A percentile compares a stretch with the other conserved stretches of the same genome.
Conservation (phyloP, 768 basidiomycete genomes). For the Podaxis mareebaensis region DNA sequence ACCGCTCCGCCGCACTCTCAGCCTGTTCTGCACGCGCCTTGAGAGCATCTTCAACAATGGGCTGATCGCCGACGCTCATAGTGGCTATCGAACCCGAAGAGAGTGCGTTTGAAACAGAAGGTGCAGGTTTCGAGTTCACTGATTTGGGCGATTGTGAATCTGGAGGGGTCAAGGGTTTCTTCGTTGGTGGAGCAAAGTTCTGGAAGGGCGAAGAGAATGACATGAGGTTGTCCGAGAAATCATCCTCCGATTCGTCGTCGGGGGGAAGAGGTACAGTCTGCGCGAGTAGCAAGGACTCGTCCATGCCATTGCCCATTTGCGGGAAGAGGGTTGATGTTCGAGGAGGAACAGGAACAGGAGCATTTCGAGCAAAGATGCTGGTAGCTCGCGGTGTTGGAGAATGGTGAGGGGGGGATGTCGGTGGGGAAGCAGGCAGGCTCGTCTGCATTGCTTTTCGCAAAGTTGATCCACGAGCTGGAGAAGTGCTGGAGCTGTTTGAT, state of each 20-base stretch:
- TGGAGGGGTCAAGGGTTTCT: constrained; percentile 35
- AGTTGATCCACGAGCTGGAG: constrained; percentile 28
- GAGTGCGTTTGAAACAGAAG: constrained; percentile 56
- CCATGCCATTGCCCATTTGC: constrained; percentile 37
- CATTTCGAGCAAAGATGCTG: constrained; percentile 24
- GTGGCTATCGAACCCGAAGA: constrained; percentile 54
- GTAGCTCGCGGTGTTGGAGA: constrained; percentile 31
- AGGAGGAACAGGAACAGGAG: constrained; percentile 34
- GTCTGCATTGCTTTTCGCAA: constrained; percentile 42
- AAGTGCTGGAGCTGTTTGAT: constrained; percentile 48
- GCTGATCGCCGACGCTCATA: constrained; percentile 34
- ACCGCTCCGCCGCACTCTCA: constrained; percentile 85
- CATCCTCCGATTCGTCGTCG: constrained; percentile 70
- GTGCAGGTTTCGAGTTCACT: constrained; percentile 45
- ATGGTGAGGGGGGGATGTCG: constrained; percentile 30
- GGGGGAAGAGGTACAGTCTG: constrained; percentile 76
- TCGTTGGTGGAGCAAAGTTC: constrained; percentile 37
- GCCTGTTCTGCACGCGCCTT: constrained; percentile 90
- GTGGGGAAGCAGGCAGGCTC: constrained; percentile 38
- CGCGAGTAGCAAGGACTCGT: constrained; percentile 70
- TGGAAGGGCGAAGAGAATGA: constrained; percentile 75
- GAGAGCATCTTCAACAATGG: constrained; percentile 80
- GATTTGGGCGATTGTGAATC: constrained; percentile 53
- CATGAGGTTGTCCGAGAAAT: constrained; percentile 59
- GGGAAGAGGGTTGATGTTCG: constrained; percentile 47